phyloP scores from a whole-genome alignment of 2,329 filamentous ascomycete species.

The Berkeleyomyces rouxiae region DNA sequence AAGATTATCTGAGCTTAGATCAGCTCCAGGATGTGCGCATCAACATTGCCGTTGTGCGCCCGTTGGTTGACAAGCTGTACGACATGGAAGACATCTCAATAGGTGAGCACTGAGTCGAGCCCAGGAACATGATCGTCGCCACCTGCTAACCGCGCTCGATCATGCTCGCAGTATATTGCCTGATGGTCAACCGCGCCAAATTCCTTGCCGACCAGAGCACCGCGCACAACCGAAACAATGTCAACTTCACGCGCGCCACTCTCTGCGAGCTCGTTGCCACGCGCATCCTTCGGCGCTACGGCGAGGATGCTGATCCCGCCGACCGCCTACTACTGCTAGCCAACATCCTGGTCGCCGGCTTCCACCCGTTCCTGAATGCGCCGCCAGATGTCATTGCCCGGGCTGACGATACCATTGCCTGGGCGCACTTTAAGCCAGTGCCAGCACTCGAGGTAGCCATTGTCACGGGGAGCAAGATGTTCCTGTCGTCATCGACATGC shows the following conservation, averaged over 20 bases:
- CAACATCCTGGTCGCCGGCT: conserved; percentile 66
- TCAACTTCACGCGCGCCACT: conserved; percentile 60
- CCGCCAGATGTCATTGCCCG: conserved; percentile 45
- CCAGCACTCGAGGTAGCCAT: conserved; percentile 74
- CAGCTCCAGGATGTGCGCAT: conserved; percentile 68
- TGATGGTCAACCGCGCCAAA: conserved; percentile 66
- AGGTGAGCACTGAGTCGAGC: neutral
- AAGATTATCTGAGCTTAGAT: conserved; percentile 13
- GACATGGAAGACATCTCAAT: conserved; percentile 65
- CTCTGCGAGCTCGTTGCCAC: conserved; percentile 69
- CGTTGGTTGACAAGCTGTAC: conserved; percentile 70
- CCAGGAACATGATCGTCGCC: too few relatives aligned
- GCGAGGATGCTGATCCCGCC: conserved; percentile 57
- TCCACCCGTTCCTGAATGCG: conserved; percentile 73
- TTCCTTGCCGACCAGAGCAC: conserved; percentile 65
- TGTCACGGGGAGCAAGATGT: conserved; percentile 62
- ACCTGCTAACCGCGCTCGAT: conserved; percentile 18
- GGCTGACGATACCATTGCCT: conserved; percentile 32
- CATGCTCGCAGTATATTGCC: conserved; percentile 46
- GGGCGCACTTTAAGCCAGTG: conserved; percentile 40
- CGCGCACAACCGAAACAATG: conserved; percentile 62
- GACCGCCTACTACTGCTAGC: conserved; percentile 57
- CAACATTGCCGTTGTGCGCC: conserved; percentile 64
- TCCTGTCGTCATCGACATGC: conserved; percentile 60
- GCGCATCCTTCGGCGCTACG: conserved; percentile 59